Evolutionary conservation across 345 rosid genomes (phyloP).

Genomic region (Aurinia saxatilis): DNA sequence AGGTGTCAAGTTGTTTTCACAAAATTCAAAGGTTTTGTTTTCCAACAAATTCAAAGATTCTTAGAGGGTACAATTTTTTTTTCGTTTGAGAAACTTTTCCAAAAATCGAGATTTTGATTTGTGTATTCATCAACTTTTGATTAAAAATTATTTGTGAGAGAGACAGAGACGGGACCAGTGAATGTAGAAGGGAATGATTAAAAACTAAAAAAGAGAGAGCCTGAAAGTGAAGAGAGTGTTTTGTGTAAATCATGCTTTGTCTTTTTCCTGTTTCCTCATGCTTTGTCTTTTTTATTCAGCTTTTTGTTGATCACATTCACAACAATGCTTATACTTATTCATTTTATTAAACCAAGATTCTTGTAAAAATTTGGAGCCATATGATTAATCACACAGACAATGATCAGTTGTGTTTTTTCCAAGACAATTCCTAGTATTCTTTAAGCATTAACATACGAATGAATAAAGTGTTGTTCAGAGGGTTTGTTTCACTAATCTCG

Average conservation of each 20-base stretch:
- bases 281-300: constrained; percentile 30
- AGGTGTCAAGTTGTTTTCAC: constrained; percentile 14
- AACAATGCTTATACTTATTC: background rate
- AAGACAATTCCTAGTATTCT: background rate
- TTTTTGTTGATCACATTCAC: constrained; percentile 31
- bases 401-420: constrained; percentile 21
- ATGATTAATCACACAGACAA: constrained; percentile 31
- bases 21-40: constrained; percentile 1
- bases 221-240: constrained; percentile 34
- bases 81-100: constrained; percentile 14
- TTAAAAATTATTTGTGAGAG: background rate
- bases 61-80: background rate
- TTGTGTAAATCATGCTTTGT: constrained; percentile 33
- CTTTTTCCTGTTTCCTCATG: constrained; percentile 34
- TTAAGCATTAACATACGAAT: background rate
- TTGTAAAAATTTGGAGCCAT: constrained; percentile 19
- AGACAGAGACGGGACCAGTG: constrained; percentile 30
- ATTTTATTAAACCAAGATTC: background rate
- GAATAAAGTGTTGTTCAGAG: background rate
- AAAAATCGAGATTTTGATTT: constrained; percentile 24
- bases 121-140: background rate
- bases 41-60: constrained; percentile 25
- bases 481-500: background rate
- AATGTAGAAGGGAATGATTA: constrained; percentile 28
- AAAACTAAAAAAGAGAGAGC: constrained; percentile 26